A percentile compares a stretch with the other conserved stretches of the same genome.
Conservation (phyloP, 495 filamentous ascomycete genomes). For the Saxophila tyrrhenica region DNA sequence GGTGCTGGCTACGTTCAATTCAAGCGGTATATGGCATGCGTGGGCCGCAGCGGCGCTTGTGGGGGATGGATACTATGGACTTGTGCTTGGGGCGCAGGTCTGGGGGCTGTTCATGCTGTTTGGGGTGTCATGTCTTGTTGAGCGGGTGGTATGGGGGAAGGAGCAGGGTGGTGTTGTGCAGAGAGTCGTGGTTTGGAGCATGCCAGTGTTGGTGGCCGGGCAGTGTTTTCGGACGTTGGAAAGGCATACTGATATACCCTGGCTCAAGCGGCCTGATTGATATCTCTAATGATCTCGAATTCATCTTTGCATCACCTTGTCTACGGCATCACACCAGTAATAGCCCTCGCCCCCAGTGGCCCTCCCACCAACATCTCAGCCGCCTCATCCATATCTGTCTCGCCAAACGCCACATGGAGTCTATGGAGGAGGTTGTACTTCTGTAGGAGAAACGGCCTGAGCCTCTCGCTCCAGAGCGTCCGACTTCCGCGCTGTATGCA, state of each 20-base stretch:
- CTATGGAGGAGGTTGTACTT: not conserved
- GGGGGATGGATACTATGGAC: not conserved
- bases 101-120: slow-evolving; percentile 8
- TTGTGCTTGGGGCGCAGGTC: not conserved
- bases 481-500: not conserved
- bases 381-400: not conserved
- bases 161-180: slow-evolving; percentile 5
- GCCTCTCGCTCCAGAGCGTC: not conserved
- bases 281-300: not conserved
- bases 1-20: slow-evolving; percentile 8
- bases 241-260: not conserved
- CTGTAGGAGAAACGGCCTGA: not conserved
- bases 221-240: slow-evolving; percentile 6
- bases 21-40: slow-evolving; percentile 12
- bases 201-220: not conserved
- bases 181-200: not conserved
- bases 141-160: slow-evolving; percentile 1
- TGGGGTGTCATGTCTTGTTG: not conserved
- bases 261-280: not conserved
- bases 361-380: not conserved
- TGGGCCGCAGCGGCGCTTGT: slow-evolving; percentile 1
- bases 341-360: not conserved
- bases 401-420: not conserved
- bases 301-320: not conserved
- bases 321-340: not conserved